A percentile compares a stretch with the other conserved stretches of the same genome.
Evolutionary conservation across 2,329 filamentous ascomycete genomes (phyloP).

Genomic region (Cladosporium cucumerinum): DNA sequence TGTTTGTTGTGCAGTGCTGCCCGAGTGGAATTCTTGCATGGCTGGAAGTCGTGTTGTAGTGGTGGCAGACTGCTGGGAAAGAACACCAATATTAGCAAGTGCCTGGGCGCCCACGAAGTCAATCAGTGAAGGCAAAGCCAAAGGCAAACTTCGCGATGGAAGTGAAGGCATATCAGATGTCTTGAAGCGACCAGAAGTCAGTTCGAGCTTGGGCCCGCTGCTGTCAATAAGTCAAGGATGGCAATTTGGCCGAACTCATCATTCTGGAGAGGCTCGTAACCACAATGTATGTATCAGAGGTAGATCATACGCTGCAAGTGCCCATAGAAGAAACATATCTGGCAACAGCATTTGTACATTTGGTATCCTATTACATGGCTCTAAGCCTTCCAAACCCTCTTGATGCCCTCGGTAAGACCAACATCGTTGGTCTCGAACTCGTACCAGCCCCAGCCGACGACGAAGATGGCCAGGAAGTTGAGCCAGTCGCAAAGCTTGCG

Average conservation of each 20-base stretch:
- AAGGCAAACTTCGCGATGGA: background rate
- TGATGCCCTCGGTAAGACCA: conserved; percentile 83
- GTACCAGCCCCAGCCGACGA: conserved; percentile 85
- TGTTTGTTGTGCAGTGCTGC: too few relatives aligned
- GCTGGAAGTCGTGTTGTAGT: too few relatives aligned
- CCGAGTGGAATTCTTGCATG: too few relatives aligned
- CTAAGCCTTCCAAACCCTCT: conserved; percentile 82
- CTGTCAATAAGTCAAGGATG: background rate
- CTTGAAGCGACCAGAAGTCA: background rate
- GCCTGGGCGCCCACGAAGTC: background rate
- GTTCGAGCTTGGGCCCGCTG: background rate
- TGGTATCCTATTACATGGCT: conserved; percentile 12
- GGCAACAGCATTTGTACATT: conserved; percentile 12
- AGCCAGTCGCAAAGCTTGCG: conserved; percentile 70
- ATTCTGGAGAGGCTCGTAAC: background rate
- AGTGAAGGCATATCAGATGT: background rate
- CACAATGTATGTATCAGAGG: background rate
- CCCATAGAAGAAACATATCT: background rate
- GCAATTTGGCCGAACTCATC: background rate
- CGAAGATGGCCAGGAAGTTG: conserved; percentile 72
- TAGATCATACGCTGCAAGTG: background rate
- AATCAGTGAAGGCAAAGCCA: background rate
- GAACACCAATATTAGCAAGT: background rate
- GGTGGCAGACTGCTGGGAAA: background rate
- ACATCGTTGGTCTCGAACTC: conserved; percentile 99